phyloP scores from a whole-genome alignment of 225 moss, liverwort and hornwort species.

The Lunularia cruciata region DNA sequence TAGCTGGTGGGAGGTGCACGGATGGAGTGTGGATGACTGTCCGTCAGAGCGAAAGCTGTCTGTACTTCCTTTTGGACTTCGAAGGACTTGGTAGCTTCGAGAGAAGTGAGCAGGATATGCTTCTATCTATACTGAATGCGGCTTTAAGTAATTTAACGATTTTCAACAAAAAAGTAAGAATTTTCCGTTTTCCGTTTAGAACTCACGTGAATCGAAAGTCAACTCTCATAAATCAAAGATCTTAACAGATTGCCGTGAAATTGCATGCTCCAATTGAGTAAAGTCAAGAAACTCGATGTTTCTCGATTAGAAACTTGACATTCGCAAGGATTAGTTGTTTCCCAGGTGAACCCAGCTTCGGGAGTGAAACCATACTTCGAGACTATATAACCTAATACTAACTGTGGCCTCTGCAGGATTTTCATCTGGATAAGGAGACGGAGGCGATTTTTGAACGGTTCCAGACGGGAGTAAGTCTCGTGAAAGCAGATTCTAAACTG shows the following conservation, averaged over 20 bases:
- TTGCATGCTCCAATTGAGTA: neutral
- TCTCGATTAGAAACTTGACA: too few relatives aligned
- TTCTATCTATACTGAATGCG: slow-evolving; percentile 65
- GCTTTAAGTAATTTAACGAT: slow-evolving; percentile 64
- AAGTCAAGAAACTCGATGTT: neutral
- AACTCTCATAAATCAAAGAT: too few relatives aligned
- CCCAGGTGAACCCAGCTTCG: too few relatives aligned
- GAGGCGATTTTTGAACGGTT: slow-evolving; percentile 47
- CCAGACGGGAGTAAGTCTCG: slow-evolving; percentile 43
- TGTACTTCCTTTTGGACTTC: slow-evolving; percentile 66
- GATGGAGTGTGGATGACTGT: slow-evolving; percentile 75
- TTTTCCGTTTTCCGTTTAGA: too few relatives aligned
- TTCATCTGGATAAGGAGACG: slow-evolving; percentile 51
- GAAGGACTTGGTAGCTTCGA: slow-evolving; percentile 72
- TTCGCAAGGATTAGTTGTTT: too few relatives aligned
- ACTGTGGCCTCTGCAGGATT: slow-evolving; percentile 32
- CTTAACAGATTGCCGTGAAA: too few relatives aligned
- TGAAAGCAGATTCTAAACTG: slow-evolving; percentile 43
- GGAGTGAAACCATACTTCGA: too few relatives aligned
- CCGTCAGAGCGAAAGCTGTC: slow-evolving; percentile 35
- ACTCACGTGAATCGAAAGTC: too few relatives aligned
- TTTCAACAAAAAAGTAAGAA: slow-evolving; percentile 57
- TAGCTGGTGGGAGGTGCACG: slow-evolving; percentile 66
- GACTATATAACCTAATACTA: too few relatives aligned
- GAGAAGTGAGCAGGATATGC: slow-evolving; percentile 73